Evolutionary conservation across 2,329 filamentous ascomycete species (phyloP), one percentile per base, ranked within the genome.

Genomic region (Cladosporium sp.): DNA sequence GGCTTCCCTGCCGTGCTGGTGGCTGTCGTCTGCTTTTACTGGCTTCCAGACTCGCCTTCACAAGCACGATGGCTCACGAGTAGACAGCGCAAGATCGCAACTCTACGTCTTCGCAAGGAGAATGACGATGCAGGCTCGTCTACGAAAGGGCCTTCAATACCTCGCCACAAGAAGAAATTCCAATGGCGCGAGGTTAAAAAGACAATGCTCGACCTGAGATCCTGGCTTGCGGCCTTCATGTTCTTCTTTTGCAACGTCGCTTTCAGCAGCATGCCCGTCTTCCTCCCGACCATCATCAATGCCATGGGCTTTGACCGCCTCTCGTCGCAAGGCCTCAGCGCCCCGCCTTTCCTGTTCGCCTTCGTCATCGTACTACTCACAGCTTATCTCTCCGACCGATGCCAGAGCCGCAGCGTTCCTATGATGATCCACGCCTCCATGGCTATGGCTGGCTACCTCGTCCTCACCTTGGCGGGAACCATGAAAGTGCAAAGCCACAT

Each of bases 161-260:
- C 62, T 2, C 55, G 61, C 10, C 58, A 63, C 51, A 61, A 61
- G 46, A 60, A 56, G 37, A 60, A 58, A 19, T 60, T 61, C 51
- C 72, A 81, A 37, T 71, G 75, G 61, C 68, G 68, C 31, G 83
- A 86, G 59, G 75, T 87, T 38, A 63, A 81, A 11, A 72, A 78
- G 55, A 80, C 81, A 2, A 70, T 89, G 31, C 61, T 65, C 42
- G 86, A 89, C 68, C 84, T 86, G 0, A 84, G 83, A 59, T 81
- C 81, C 53, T 92, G 88, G 72, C 75, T 92, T 40, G 87, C 87
- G 4, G 85, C 89, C 1, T 74, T 75, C 61, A 95, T 95, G 81
- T 88, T 95, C 75, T 90, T 95, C 74, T 82, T 85, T 68, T 84
- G 86, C 64, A 95, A 95, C 70, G 86, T 95, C 67, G 86, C 89